Evolutionary conservation across 73 alveolate species (phyloP).

Genomic region (Stentor roeselii): DNA sequence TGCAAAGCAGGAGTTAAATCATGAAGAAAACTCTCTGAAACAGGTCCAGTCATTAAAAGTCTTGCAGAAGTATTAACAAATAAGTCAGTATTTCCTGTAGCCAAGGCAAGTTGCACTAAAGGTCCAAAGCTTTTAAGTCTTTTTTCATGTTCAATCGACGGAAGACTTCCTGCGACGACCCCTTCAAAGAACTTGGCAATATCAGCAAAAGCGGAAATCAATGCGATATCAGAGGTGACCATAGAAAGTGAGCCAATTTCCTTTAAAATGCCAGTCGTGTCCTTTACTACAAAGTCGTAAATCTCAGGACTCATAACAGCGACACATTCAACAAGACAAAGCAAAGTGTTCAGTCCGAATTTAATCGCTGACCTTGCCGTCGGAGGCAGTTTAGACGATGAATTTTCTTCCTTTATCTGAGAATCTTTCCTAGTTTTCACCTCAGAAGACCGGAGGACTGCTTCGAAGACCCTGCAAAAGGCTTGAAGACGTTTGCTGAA

Average conservation of each 20-base stretch:
- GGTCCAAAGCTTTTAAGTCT: neutral
- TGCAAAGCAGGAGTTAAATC: neutral
- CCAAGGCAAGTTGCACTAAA: neutral
- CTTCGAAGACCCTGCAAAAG: slow-evolving; percentile 11
- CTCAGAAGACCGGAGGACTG: neutral
- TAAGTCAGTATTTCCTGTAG: neutral
- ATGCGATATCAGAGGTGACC: neutral
- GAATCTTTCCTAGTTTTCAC: neutral
- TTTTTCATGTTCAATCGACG: neutral
- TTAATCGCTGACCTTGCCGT: neutral
- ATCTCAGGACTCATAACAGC: slow-evolving; percentile 1
- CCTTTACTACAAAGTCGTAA: neutral
- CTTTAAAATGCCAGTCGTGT: neutral
- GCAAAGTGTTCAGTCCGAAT: neutral
- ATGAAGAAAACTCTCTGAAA: neutral
- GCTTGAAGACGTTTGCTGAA: neutral
- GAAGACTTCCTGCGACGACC: neutral
- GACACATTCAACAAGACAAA: slow-evolving; percentile 16
- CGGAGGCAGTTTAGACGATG: neutral
- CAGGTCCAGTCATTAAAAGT: neutral
- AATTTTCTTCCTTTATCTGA: neutral
- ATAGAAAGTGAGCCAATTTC: neutral
- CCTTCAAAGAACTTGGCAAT: slow-evolving; percentile 12
- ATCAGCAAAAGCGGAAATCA: neutral
- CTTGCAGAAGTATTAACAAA: neutral